These are phyloP conservation scores for Pleurotus pulmonarius DNA, from an alignment of 768 basidiomycete species.

Conservation along the genomic window DNA sequence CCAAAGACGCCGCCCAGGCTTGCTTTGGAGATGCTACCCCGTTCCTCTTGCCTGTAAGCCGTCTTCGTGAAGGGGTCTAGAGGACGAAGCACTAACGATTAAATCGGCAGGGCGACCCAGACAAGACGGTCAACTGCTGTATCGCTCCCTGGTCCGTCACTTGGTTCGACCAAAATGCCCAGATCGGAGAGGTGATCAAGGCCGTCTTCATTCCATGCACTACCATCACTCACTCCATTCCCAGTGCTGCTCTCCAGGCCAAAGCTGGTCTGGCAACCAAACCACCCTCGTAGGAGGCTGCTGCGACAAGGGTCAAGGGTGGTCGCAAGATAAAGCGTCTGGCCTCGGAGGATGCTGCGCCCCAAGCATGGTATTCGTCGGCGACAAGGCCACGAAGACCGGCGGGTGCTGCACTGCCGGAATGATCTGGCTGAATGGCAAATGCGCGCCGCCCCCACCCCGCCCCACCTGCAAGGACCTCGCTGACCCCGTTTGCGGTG, in stretches of 20 bases:
- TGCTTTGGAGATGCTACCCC: slow-evolving; percentile 3
- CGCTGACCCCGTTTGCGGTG: slow-evolving; percentile 1
- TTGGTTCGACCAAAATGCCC: background rate
- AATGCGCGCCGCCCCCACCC: background rate
- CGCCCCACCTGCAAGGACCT: slow-evolving; percentile 1
- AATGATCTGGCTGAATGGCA: slow-evolving; percentile 2
- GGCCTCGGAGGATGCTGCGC: slow-evolving; percentile 5
- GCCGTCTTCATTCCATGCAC: background rate
- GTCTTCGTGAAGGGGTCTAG: background rate
- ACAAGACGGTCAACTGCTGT: slow-evolving; percentile 4
- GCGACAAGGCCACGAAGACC: slow-evolving; percentile 1
- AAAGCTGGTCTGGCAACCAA: slow-evolving; percentile 2
- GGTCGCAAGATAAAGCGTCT: slow-evolving; percentile 5
- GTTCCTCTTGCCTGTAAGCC: background rate
- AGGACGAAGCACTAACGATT: background rate
- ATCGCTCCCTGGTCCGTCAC: background rate
- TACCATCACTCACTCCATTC: background rate
- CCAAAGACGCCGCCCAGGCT: background rate
- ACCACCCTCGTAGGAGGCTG: slow-evolving; percentile 1
- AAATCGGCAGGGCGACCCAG: background rate
- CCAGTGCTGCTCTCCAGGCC: background rate
- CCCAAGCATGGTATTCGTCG: background rate
- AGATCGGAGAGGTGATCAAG: slow-evolving; percentile 5
- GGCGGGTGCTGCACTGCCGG: slow-evolving; percentile 7
- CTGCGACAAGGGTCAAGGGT: background rate